Evolutionary conservation across 768 basidiomycete genomes (phyloP).

Genomic region (Russula abietina): DNA sequence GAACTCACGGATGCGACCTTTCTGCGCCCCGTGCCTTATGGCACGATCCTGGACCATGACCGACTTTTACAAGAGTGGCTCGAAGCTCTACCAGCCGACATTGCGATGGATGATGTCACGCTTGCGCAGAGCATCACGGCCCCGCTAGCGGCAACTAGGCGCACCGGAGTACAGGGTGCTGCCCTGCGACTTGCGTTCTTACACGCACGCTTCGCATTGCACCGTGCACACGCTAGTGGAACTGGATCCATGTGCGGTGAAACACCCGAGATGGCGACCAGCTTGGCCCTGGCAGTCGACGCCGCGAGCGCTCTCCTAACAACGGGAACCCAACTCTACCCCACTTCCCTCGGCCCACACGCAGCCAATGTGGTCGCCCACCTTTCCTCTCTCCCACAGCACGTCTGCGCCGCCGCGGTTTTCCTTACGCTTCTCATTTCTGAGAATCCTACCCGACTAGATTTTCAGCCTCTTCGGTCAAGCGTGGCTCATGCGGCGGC

Average conservation of each 20-base stretch:
- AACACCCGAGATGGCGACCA: slow-evolving; percentile 31
- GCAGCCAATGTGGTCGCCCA: slow-evolving; percentile 72
- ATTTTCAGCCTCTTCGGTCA: slow-evolving; percentile 67
- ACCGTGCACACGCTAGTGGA: slow-evolving; percentile 63
- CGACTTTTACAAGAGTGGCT: slow-evolving; percentile 67
- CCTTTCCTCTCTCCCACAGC: slow-evolving; percentile 79
- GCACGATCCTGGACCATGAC: slow-evolving; percentile 67
- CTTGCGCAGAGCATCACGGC: slow-evolving; percentile 69
- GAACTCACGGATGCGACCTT: slow-evolving; percentile 84
- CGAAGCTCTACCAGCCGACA: slow-evolving; percentile 66
- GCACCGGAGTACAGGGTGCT: slow-evolving; percentile 74
- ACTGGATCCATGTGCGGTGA: slow-evolving; percentile 20
- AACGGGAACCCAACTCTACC: slow-evolving; percentile 68
- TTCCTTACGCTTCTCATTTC: slow-evolving; percentile 89
- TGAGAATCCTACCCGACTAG: slow-evolving; percentile 72
- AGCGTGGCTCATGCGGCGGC: slow-evolving; percentile 65
- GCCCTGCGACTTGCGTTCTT: slow-evolving; percentile 72
- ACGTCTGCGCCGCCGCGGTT: slow-evolving; percentile 82
- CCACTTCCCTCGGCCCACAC: slow-evolving; percentile 66
- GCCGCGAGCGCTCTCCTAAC: slow-evolving; percentile 75
- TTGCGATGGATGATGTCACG: slow-evolving; percentile 70
- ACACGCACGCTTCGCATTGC: slow-evolving; percentile 80
- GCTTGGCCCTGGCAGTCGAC: slow-evolving; percentile 66
- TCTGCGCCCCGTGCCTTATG: slow-evolving; percentile 65
- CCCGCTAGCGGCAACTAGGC: slow-evolving; percentile 48